A percentile compares a stretch with the other conserved stretches of the same genome.
Conservation (phyloP, 2,329 filamentous ascomycete species). For the Arachnopeziza araneosa region DNA sequence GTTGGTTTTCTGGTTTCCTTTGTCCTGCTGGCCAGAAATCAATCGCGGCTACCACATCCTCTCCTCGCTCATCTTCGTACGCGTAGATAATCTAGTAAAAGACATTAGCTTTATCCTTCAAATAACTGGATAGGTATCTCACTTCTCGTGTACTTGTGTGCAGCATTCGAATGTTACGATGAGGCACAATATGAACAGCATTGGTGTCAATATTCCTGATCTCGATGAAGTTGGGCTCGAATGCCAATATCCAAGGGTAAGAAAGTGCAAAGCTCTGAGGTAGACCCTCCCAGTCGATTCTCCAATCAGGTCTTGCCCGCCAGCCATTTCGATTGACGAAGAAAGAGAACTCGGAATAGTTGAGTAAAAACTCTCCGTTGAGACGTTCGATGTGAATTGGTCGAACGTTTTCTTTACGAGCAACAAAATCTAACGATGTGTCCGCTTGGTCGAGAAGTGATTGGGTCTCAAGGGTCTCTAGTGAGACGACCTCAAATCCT, state of each 20-base stretch:
- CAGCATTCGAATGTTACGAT: conserved; percentile 95
- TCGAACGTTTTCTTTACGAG: conserved; percentile 85
- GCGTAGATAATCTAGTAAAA: conserved; percentile 80
- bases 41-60: conserved; percentile 88
- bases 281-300: conserved; percentile 93
- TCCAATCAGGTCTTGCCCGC: conserved; percentile 93
- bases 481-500: conserved; percentile 93
- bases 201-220: conserved; percentile 92
- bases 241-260: conserved; percentile 94
- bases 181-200: conserved; percentile 91
- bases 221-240: conserved; percentile 96
- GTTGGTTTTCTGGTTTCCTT: conserved; percentile 24
- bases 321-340: conserved; percentile 98
- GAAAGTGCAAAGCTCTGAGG: conserved; percentile 90
- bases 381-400: conserved; percentile 97
- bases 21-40: conserved; percentile 71
- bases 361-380: conserved; percentile 93
- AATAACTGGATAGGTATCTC: conserved; percentile 32
- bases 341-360: conserved; percentile 98
- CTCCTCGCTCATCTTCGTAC: conserved; percentile 90
- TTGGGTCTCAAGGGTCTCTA: conserved; percentile 97
- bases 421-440: conserved; percentile 95
- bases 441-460: conserved; percentile 95
- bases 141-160: conserved; percentile 97
- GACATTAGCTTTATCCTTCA: conserved; percentile 15